Evolutionary conservation across 2,329 filamentous ascomycete species (phyloP), one percentile per base, ranked within the genome.

Genomic region (Penicillium fuscoglaucum): DNA sequence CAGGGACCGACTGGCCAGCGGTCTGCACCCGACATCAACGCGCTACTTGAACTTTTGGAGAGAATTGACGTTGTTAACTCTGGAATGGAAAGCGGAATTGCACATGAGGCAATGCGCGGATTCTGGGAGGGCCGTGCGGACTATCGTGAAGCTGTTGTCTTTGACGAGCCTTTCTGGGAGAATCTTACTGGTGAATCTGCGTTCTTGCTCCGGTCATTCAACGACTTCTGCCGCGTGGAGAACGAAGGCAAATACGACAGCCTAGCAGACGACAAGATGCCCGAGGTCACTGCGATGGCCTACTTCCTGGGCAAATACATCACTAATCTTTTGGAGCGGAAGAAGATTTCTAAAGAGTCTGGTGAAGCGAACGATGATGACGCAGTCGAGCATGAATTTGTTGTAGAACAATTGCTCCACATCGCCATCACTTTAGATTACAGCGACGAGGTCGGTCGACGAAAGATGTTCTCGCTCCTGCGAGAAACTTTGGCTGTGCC

Each of bases 381-480:
- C 65, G 89, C 89, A 0, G 88, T 92, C 7, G 92, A 97, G 72
- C 88, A 93, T 67, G 93, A 98, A 74, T 99, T 99, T 68, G 90
- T 97, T 61, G 90, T 97, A 40, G 93, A 98, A 73, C 96, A 99
- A 72, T 82, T 99, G 57, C 86, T 99, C 37, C 90, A 97, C 68
- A 96, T 99, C 70, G 90, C 91, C 6, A 83, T 93, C 59, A 96
- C 91, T 1, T 84, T 98, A 51, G 95, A 99, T 76, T 99, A 98
- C 75, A 93, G 91, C n/a, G 95, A 99, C 71, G 95, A 98, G 75
- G 90, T 96, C 62, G 95, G 95, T 50, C 86, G 95, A 64, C 84
- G 93, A 58, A 96, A 96, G 78, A 98, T 99, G 92, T 97, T 96
- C 73, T 87, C 90, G 19, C 83, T 98, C 35, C 84, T 98, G 59